These are phyloP conservation scores for Fusarium miscanthi DNA, from an alignment of 2,329 filamentous ascomycete species.

Conservation along the genomic window DNA sequence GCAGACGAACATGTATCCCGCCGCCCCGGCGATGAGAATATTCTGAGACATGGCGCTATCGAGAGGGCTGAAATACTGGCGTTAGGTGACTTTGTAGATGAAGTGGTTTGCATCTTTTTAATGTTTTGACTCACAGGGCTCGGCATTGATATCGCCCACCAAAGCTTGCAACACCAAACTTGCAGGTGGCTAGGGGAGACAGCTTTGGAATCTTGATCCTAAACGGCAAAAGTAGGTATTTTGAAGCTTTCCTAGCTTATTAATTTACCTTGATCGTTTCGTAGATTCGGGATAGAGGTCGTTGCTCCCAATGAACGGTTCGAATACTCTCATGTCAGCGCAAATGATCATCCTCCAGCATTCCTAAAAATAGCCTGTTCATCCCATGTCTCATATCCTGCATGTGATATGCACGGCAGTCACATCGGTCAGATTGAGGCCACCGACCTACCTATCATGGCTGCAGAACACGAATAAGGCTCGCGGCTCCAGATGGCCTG, in stretches of 20 bases:
- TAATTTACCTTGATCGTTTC: no score
- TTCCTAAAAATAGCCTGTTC: not conserved
- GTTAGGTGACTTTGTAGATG: no score
- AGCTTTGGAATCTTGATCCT: no score
- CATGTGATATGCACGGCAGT: not conserved
- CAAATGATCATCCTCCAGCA: not conserved
- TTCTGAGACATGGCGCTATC: no score
- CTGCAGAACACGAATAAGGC: not conserved
- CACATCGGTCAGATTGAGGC: not conserved
- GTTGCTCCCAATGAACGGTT: not conserved
- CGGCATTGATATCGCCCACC: fast-evolving
- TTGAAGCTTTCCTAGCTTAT: no score
- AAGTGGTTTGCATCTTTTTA: no score
- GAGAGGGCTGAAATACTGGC: no score
- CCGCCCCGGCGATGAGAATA: no score
- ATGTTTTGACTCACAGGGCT: no score
- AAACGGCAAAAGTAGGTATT: no score
- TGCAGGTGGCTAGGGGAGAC: not conserved
- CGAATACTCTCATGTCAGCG: not conserved
- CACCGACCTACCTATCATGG: not conserved
- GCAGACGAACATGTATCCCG: no score
- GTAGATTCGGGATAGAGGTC: no score
- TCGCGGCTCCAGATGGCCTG: not conserved
- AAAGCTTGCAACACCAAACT: not conserved
- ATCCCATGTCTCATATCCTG: not conserved